These are phyloP conservation scores for Ustilago cynodontis DNA, from an alignment of 1,284 basidiomycete species.

Conservation along the genomic window DNA sequence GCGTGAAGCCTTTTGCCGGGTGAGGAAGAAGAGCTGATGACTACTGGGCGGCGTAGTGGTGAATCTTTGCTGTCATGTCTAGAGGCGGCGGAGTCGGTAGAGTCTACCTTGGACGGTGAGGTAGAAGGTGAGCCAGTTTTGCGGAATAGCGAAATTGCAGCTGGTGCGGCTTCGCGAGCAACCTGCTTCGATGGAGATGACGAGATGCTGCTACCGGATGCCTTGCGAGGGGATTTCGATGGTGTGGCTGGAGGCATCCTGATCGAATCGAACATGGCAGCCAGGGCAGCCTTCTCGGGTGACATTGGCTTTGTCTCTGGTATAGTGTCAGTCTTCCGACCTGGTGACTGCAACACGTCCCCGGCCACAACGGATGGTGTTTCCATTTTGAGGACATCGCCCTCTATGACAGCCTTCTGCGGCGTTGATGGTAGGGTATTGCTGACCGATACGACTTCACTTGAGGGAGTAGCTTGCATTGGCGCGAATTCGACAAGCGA, in stretches of 20 bases:
- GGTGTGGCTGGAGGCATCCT: slow-evolving; percentile 45
- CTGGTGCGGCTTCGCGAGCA: slow-evolving; percentile 1
- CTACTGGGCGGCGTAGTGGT: slow-evolving; percentile 22
- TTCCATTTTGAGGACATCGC: neutral
- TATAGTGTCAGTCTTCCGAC: slow-evolving; percentile 7
- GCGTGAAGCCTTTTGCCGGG: neutral
- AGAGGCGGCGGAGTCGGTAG: slow-evolving; percentile 29
- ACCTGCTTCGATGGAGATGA: slow-evolving; percentile 26
- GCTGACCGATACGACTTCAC: neutral
- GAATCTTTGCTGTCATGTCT: slow-evolving; percentile 28
- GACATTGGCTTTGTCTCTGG: slow-evolving; percentile 40
- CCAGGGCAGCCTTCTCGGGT: slow-evolving; percentile 46
- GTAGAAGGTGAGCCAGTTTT: slow-evolving; percentile 8
- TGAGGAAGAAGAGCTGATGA: slow-evolving; percentile 38
- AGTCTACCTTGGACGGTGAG: slow-evolving; percentile 27
- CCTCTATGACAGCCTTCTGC: neutral
- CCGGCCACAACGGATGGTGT: neutral
- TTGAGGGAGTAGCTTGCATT: neutral
- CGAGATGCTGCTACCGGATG: slow-evolving; percentile 23
- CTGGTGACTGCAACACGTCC: slow-evolving; percentile 15
- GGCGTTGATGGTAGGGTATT: neutral
- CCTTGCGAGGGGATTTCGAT: slow-evolving; percentile 43
- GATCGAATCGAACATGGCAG: slow-evolving; percentile 52
- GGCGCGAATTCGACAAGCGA: slow-evolving; percentile 11
- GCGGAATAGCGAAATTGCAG: slow-evolving; percentile 14